phyloP scores from a whole-genome alignment of 2,329 filamentous ascomycete species.

The Aspergillus novoparasiticus region DNA sequence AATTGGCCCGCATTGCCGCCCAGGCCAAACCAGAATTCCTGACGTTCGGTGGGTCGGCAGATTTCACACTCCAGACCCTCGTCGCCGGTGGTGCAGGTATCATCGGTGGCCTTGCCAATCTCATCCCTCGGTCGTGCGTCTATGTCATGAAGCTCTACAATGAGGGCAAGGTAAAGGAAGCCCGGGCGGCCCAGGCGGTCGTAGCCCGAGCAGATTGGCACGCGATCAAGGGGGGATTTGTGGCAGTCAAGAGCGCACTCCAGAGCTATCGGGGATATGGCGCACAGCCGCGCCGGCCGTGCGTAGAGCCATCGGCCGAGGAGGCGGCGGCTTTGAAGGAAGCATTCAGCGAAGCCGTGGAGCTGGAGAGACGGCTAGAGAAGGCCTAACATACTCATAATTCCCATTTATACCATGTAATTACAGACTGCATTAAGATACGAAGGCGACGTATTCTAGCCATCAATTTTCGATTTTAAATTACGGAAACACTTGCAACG shows the following conservation, averaged over 20 bases:
- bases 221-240: constrained; percentile 78
- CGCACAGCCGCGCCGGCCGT: constrained; percentile 71
- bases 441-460: neutral
- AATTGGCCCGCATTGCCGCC: constrained; percentile 65
- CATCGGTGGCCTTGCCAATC: constrained; percentile 82
- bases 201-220: constrained; percentile 81
- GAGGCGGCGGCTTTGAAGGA: constrained; percentile 37
- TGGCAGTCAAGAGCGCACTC: constrained; percentile 82
- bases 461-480: neutral
- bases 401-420: neutral
- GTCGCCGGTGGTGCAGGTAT: constrained; percentile 78
- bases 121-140: constrained; percentile 80
- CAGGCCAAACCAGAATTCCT: constrained; percentile 63
- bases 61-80: constrained; percentile 82
- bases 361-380: constrained; percentile 38
- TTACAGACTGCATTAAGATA: neutral
- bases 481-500: neutral
- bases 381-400: constrained; percentile 13
- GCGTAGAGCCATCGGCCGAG: constrained; percentile 50
- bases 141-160: constrained; percentile 76
- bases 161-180: constrained; percentile 73
- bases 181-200: constrained; percentile 73
- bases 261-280: constrained; percentile 82
- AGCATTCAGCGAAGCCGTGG: constrained; percentile 42
- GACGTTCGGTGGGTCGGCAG: constrained; percentile 84